These are phyloP conservation scores for Rhododendron ovatum DNA, from an alignment of 148 eudicot genomes.

Conservation along the genomic window DNA sequence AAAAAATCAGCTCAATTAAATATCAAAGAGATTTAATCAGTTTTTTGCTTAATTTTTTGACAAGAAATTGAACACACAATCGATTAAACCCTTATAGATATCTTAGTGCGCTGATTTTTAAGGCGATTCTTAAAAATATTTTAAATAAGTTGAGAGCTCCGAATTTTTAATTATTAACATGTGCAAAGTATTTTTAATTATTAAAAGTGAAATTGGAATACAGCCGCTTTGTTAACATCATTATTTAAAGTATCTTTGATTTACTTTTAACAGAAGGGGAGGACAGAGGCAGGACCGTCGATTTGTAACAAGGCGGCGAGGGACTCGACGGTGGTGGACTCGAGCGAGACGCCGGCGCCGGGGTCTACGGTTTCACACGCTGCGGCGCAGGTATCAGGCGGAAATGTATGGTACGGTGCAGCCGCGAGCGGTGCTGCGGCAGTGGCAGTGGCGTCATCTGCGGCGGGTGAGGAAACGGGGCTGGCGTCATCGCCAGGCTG, in stretches of 20 bases:
- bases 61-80: neutral
- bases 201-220: neutral
- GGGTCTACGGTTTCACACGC: slow-evolving; percentile 8
- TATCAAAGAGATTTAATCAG: no score
- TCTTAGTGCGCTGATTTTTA: neutral
- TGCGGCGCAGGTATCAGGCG: slow-evolving; percentile 21
- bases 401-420: slow-evolving; percentile 4
- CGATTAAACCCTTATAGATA: no score
- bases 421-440: slow-evolving; percentile 15
- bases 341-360: slow-evolving; percentile 31
- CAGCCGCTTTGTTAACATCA: neutral
- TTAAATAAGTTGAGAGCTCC: no score
- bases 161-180: no score
- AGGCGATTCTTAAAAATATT: no score
- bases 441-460: slow-evolving; percentile 7
- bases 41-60: no score
- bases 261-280: slow-evolving; percentile 1
- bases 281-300: slow-evolving; percentile 14
- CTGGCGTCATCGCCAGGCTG: slow-evolving; percentile 39
- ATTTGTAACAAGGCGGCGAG: slow-evolving; percentile 15
- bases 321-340: slow-evolving; percentile 45
- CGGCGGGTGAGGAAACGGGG: slow-evolving; percentile 21
- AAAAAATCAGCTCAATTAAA: no score
- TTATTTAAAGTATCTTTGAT: no score
- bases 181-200: neutral